Conservation (phyloP, 352 stramenopile species). For the Globisporangium uncinulatum region DNA sequence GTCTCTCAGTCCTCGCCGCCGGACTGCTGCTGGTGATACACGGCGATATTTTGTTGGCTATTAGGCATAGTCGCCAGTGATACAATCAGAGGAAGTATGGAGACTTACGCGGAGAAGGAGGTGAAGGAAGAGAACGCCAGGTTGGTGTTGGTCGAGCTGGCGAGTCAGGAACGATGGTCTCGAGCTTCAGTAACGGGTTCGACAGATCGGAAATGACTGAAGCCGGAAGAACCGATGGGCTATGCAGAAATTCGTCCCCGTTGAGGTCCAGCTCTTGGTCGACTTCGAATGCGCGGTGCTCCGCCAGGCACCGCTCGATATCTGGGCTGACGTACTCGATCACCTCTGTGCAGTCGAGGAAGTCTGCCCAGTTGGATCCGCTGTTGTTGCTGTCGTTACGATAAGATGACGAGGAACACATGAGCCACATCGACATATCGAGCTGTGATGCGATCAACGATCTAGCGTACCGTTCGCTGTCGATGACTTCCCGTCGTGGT, state of each 20-base stretch:
- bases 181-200: too few relatives aligned
- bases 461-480: background rate
- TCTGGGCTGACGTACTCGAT: conserved; percentile 72
- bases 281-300: conserved; percentile 27
- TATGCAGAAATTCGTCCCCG: conserved; percentile 58
- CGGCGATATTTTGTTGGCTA: background rate
- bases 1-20: background rate
- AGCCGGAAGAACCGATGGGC: conserved; percentile 21
- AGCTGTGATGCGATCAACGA: background rate
- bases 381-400: conserved; percentile 12
- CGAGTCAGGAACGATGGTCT: conserved; percentile 1
- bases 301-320: conserved; percentile 34
- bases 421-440: background rate
- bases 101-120: conserved; percentile 2
- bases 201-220: background rate
- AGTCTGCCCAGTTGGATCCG: conserved; percentile 45
- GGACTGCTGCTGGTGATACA: background rate
- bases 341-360: conserved; percentile 32
- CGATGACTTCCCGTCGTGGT: background rate
- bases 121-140: too few relatives aligned
- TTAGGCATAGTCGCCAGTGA: background rate
- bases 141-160: background rate
- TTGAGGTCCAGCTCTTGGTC: conserved; percentile 63
- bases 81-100: background rate
- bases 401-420: conserved; percentile 7